Conservation (phyloP, 208 protist genomes). For the Herpetomonas samuelpessoai region DNA sequence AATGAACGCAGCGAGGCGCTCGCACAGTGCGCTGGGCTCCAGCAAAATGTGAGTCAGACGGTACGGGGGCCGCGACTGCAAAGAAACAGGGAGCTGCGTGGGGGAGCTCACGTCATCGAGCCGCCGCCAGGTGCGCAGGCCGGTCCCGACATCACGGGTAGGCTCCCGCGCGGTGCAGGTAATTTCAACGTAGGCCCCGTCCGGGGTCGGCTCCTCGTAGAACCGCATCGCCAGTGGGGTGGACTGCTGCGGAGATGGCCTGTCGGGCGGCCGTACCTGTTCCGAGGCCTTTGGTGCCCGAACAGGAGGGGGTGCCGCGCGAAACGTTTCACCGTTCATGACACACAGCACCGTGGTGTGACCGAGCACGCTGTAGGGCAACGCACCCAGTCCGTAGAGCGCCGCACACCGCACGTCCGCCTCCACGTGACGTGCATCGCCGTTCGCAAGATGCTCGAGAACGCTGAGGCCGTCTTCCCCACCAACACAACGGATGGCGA, state of each 20-base stretch:
- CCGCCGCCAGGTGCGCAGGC: background rate
- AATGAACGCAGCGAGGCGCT: conserved; percentile 24
- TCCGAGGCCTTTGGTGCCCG: no score
- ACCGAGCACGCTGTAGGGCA: conserved; percentile 37
- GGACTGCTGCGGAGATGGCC: no score
- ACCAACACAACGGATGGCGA: conserved; percentile 57
- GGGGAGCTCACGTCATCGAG: background rate
- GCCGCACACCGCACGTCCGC: conserved; percentile 16
- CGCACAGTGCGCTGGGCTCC: conserved; percentile 27
- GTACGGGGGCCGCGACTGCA: conserved; percentile 45
- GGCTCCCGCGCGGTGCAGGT: background rate
- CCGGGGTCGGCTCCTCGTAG: background rate
- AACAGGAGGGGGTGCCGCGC: no score
- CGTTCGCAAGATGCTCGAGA: conserved; percentile 12
- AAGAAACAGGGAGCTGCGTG: background rate
- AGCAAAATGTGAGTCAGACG: conserved; percentile 46
- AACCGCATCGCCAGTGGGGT: background rate
- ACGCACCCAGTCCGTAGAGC: conserved; percentile 36
- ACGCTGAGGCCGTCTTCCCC: conserved; percentile 23
- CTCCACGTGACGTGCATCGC: background rate
- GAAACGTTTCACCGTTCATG: conserved; percentile 3
- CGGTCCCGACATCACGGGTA: background rate
- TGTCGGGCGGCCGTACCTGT: no score
- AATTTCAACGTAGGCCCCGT: background rate
- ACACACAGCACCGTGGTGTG: conserved; percentile 64